These are phyloP conservation scores for Neckera pumila DNA, from an alignment of 225 moss, liverwort and hornwort genomes.

Conservation along the genomic window DNA sequence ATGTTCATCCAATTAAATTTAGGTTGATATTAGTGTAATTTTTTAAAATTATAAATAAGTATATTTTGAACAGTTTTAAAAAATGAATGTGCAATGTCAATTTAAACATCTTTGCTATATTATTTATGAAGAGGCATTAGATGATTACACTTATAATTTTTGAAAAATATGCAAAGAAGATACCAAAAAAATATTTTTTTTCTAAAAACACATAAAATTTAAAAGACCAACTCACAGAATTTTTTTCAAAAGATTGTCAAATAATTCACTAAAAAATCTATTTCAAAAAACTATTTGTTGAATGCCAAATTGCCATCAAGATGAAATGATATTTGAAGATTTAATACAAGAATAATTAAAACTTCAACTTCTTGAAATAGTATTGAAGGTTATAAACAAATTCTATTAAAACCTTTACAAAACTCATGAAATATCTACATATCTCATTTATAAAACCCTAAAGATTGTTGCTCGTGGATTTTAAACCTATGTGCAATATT, in stretches of 20 bases:
- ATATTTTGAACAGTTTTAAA: background rate
- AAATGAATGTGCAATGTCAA: background rate
- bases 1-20: background rate
- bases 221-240: too few relatives aligned
- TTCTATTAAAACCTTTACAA: background rate
- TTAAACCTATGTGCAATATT: background rate
- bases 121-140: background rate
- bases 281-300: background rate
- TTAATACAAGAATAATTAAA: background rate
- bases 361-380: fast-evolving
- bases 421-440: background rate
- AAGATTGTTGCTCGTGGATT: background rate
- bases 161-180: background rate
- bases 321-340: background rate
- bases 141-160: background rate
- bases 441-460: background rate
- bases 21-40: too few relatives aligned
- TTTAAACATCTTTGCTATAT: background rate
- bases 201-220: background rate
- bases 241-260: background rate
- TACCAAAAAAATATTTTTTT: background rate
- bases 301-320: background rate
- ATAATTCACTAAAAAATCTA: background rate
- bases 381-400: too few relatives aligned
- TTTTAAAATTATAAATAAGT: background rate